Percentiles rank a stretch among this genome's conserved stretches.
phyloP scores from a whole-genome alignment of 2,329 filamentous ascomycete species.

The Cordyceps sp. region DNA sequence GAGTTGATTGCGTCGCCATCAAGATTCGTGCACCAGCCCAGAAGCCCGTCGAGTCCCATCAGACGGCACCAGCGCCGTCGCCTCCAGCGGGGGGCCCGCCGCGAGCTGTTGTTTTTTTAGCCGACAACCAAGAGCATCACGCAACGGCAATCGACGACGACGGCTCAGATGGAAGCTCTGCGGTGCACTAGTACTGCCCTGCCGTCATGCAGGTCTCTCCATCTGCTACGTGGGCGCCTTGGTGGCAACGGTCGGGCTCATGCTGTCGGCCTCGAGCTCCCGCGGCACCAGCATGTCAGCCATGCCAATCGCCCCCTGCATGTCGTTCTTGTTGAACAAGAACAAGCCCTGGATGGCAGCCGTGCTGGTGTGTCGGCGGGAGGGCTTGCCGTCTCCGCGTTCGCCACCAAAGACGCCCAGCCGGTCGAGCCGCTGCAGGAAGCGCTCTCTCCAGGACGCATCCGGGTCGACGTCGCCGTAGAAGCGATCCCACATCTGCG shows the following conservation, averaged over 20 bases:
- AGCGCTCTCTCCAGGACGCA: slow-evolving; percentile 45
- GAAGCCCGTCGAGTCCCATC: too few relatives aligned
- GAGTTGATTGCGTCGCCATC: too few relatives aligned
- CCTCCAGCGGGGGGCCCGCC: too few relatives aligned
- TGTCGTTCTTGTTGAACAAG: slow-evolving; percentile 83
- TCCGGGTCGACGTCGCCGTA: slow-evolving; percentile 66
- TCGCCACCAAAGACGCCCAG: slow-evolving; percentile 56
- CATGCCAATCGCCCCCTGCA: slow-evolving; percentile 73
- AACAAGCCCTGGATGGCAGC: slow-evolving; percentile 90
- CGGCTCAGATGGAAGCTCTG: too few relatives aligned
- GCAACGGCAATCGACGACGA: too few relatives aligned
- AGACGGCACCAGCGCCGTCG: too few relatives aligned
- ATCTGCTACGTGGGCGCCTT: background rate
- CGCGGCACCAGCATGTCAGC: slow-evolving; percentile 48
- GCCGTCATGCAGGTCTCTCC: background rate
- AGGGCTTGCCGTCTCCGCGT: slow-evolving; percentile 27
- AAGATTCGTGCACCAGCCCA: too few relatives aligned
- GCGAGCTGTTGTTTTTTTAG: too few relatives aligned
- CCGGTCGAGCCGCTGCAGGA: slow-evolving; percentile 52
- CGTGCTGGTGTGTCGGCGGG: slow-evolving; percentile 52
- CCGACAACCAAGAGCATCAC: too few relatives aligned
- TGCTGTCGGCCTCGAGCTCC: slow-evolving; percentile 27
- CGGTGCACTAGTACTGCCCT: too few relatives aligned
- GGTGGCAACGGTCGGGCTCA: background rate
- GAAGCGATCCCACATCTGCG: slow-evolving; percentile 83